Evolutionary conservation across 352 stramenopile species (phyloP), one percentile per base, ranked within the genome.

Genomic region (Pythium aristosporum): DNA sequence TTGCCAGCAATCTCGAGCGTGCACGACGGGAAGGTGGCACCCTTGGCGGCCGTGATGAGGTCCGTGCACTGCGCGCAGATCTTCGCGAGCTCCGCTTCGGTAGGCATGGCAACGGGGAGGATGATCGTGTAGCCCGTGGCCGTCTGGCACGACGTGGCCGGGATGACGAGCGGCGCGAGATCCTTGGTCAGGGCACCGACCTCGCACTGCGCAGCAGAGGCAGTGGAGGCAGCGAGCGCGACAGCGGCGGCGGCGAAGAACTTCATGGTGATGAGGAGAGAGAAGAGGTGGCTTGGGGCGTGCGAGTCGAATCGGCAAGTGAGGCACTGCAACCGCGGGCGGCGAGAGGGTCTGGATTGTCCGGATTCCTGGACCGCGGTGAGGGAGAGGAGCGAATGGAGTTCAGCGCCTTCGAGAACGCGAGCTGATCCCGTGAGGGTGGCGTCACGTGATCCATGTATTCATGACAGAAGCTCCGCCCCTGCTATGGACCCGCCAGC

Each of bases 11-110:
- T 18, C 13, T 52, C 30, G 36, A 69, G 20, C 39, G 54, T 64
- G 62, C 62, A 69, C 32, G 43, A 34, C 5, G 62, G 62, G 41
- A 63, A 64, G 16, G 32, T 60, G 12, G 60, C n/a, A 23, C 18
- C 23, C 48, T 54, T 61, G 47, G 49, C 48, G 28, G 39, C 41
- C 28, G 41, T 30, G 48, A 63, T 55, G 41, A 63, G 55, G 3
- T 46, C 62, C 16, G n/a, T 43, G 30, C 62, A 69, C 55, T 69
- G 47, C 34, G 37, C 15, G 34, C 62, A 69, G 39, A 69, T 63
- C 44, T 25, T 30, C 41, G 34, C 34, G n/a, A 64, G 23, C 62
- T 69, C 46, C 13, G 47, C 47, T 1, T 47, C 28, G 0, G 47
- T 69, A n/a, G 62, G 62, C 16, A 64, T 39, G 25, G 55, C 41